phyloP scores from a whole-genome alignment of 2,329 filamentous ascomycete species.

The Herpotrichia juniperi region DNA sequence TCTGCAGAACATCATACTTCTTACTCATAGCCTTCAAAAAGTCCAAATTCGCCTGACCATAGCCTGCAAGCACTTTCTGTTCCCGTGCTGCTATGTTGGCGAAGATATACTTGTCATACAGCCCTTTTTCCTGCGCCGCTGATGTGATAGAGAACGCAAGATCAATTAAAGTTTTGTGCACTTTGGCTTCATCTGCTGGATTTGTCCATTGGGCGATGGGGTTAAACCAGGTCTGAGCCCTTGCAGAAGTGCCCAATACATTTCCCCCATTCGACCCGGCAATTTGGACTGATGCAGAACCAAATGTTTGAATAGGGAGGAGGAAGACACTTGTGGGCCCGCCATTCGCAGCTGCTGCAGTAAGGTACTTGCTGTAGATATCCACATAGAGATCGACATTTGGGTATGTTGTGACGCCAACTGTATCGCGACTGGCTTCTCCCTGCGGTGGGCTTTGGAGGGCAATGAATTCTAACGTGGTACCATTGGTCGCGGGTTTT shows the following conservation, averaged over 20 bases:
- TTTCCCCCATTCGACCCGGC: neutral
- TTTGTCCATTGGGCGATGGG: neutral
- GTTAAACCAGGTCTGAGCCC: neutral
- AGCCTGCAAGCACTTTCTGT: conserved; percentile 49
- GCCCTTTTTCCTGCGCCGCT: neutral
- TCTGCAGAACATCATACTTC: conserved; percentile 47
- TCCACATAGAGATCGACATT: neutral
- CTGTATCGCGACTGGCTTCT: neutral
- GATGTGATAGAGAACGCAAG: neutral
- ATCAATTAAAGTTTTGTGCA: neutral
- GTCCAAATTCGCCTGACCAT: conserved; percentile 44
- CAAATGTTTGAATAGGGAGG: neutral
- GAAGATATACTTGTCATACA: conserved; percentile 14
- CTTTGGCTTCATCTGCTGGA: neutral
- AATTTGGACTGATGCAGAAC: neutral
- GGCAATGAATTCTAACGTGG: neutral
- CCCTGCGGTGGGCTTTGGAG: neutral
- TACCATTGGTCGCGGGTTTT: neutral
- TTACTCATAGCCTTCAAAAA: conserved; percentile 38
- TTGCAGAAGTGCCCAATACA: neutral
- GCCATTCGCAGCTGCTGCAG: neutral
- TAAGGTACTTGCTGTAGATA: neutral
- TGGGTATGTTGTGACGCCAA: neutral
- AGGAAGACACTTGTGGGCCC: neutral
- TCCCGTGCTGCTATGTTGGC: conserved; percentile 32